Percentiles rank a stretch among this genome's conserved stretches.
phyloP scores from a whole-genome alignment of 2,329 filamentous ascomycete species.

The Nothophoma quercina region DNA sequence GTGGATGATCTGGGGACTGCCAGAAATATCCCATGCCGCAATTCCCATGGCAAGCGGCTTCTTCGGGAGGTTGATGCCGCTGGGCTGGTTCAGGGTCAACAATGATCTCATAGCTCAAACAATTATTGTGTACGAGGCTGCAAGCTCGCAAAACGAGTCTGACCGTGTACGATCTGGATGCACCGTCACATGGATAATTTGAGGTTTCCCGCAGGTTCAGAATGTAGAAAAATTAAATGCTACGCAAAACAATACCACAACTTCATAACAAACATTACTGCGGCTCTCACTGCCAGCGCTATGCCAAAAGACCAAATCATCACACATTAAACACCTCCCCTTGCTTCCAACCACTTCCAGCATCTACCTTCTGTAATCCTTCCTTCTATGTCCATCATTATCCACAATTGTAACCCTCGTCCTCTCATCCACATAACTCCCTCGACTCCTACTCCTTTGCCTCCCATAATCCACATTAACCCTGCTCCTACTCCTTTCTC shows the following conservation, averaged over 20 bases:
- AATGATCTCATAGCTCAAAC: conserved; percentile 8
- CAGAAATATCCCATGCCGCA: conserved; percentile 7
- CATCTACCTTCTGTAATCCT: conserved; percentile 22
- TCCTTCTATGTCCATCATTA: conserved; percentile 31
- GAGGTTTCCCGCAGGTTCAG: too few relatives aligned
- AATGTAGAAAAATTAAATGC: not conserved
- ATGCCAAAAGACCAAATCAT: too few relatives aligned
- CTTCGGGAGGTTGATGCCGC: conserved; percentile 3
- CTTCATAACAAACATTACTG: too few relatives aligned
- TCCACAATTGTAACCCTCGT: conserved; percentile 42
- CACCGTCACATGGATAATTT: too few relatives aligned
- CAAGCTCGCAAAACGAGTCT: too few relatives aligned
- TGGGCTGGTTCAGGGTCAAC: not conserved
- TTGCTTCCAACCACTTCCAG: too few relatives aligned
- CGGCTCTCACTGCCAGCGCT: too few relatives aligned
- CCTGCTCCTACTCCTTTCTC: conserved; percentile 38
- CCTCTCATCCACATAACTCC: conserved; percentile 38
- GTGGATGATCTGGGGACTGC: conserved; percentile 13
- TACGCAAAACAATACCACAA: not conserved
- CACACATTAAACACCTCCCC: too few relatives aligned
- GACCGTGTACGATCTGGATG: too few relatives aligned
- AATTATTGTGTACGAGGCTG: not conserved
- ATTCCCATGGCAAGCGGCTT: conserved; percentile 2
- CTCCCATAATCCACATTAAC: conserved; percentile 29
- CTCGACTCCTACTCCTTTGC: conserved; percentile 20